Conservation (phyloP, 2,329 filamentous ascomycete species). For the Neospermospora avenae region DNA sequence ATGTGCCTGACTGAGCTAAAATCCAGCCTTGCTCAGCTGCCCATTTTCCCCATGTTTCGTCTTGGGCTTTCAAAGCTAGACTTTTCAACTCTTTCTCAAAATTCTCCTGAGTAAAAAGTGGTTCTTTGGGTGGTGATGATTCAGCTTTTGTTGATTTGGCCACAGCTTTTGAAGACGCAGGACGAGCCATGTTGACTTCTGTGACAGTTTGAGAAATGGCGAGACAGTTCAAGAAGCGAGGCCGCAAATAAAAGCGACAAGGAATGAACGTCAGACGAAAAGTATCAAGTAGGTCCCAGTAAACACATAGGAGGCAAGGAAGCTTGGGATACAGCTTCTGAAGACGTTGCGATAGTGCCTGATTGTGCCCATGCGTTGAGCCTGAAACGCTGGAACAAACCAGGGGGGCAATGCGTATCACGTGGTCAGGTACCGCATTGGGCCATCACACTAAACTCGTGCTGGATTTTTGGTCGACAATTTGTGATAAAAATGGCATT, state of each 20-base stretch:
- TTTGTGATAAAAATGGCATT: too few relatives aligned
- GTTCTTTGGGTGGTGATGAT: conserved; percentile 15
- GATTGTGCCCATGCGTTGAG: conserved; percentile 19
- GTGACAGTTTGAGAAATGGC: background rate
- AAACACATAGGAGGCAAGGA: background rate
- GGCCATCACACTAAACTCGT: background rate
- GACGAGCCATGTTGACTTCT: conserved; percentile 19
- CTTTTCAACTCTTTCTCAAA: conserved; percentile 36
- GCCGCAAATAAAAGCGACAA: background rate
- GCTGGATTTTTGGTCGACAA: too few relatives aligned
- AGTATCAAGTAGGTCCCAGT: background rate
- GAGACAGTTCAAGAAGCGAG: background rate
- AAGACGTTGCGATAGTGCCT: conserved; percentile 19
- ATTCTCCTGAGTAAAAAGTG: conserved; percentile 34
- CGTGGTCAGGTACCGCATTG: background rate
- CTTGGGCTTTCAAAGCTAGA: conserved; percentile 33
- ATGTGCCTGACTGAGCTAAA: conserved; percentile 37
- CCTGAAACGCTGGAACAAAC: conserved; percentile 24
- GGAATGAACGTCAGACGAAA: background rate
- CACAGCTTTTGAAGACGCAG: conserved; percentile 3
- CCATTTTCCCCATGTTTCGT: conserved; percentile 34
- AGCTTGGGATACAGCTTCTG: conserved; percentile 6
- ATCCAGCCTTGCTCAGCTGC: conserved; percentile 29
- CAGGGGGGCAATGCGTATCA: background rate
- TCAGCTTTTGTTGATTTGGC: conserved; percentile 14